Conservation (phyloP, 176 grass and related monocot genomes). For the Hsuehochloa calcarea region DNA sequence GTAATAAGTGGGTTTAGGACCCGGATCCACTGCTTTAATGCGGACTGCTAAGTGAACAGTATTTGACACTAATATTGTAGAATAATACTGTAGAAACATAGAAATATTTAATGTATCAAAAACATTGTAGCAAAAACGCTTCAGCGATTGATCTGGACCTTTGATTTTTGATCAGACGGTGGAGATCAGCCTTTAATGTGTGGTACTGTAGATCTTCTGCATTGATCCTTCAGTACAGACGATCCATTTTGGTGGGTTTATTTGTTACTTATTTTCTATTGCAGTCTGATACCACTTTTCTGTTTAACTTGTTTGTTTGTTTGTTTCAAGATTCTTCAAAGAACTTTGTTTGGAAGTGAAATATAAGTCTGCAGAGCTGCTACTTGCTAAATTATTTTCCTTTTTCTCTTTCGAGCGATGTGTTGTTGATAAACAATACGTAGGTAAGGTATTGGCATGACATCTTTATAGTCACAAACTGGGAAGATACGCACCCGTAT, state of each 20-base stretch:
- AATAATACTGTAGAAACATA: too few species aligned
- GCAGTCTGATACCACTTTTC: background rate
- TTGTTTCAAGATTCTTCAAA: background rate
- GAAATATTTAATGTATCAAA: too few species aligned
- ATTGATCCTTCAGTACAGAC: too few species aligned
- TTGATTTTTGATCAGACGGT: too few species aligned
- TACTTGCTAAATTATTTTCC: background rate
- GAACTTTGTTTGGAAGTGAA: background rate
- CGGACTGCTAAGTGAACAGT: too few species aligned
- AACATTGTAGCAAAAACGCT: too few species aligned
- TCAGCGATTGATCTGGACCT: too few species aligned
- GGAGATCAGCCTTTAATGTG: too few species aligned
- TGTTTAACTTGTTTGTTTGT: background rate
- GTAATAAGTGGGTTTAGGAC: background rate
- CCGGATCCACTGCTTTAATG: too few species aligned
- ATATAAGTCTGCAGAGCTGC: background rate
- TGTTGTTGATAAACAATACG: background rate
- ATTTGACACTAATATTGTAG: too few species aligned
- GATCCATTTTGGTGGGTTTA: background rate
- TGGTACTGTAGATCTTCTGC: too few species aligned
- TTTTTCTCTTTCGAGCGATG: background rate
- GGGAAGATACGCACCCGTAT: too few species aligned
- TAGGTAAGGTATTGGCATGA: background rate
- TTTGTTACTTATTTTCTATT: background rate
- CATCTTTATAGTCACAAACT: background rate